These are phyloP conservation scores for Blastocystis sp. DNA, from an alignment of 352 stramenopile species.

Conservation along the genomic window DNA sequence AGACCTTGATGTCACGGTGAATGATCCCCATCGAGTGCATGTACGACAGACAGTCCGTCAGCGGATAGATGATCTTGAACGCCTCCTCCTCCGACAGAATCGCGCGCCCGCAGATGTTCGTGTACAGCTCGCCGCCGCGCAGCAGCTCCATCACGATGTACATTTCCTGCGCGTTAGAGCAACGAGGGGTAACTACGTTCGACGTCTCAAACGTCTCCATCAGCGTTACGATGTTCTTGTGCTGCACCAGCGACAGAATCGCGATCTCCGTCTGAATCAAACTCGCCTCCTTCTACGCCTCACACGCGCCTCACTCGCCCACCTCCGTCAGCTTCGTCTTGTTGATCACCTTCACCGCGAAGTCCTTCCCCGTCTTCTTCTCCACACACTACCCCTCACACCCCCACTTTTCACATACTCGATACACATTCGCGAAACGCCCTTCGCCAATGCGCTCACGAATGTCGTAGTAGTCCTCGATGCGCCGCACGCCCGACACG, in stretches of 20 bases:
- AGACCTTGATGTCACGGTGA: constrained; percentile 78
- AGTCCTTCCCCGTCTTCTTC: constrained; percentile 78
- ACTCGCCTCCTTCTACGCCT: constrained; percentile 81
- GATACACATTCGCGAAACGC: constrained; percentile 86
- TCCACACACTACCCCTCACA: constrained; percentile 78
- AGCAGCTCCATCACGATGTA: constrained; percentile 98
- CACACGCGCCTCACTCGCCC: neutral
- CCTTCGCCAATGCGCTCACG: constrained; percentile 85
- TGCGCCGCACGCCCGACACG: constrained; percentile 84
- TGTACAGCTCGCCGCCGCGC: constrained; percentile 92
- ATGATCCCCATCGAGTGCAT: constrained; percentile 88
- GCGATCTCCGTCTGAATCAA: constrained; percentile 89
- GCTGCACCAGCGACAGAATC: constrained; percentile 88
- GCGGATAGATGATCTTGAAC: constrained; percentile 83
- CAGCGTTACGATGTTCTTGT: constrained; percentile 77
- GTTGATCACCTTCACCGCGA: constrained; percentile 90
- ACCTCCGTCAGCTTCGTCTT: constrained; percentile 84
- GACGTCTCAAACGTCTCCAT: constrained; percentile 88
- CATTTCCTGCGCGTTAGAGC: constrained; percentile 81
- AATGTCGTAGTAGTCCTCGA: constrained; percentile 87
- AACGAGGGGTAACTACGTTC: constrained; percentile 47
- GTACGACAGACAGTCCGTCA: constrained; percentile 88
- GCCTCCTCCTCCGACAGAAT: constrained; percentile 87
- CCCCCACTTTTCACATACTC: neutral
- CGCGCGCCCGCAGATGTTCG: constrained; percentile 88